Evolutionary conservation across 2,329 filamentous ascomycete genomes (phyloP).

Genomic region (Talaromyces albobiverticillius): DNA sequence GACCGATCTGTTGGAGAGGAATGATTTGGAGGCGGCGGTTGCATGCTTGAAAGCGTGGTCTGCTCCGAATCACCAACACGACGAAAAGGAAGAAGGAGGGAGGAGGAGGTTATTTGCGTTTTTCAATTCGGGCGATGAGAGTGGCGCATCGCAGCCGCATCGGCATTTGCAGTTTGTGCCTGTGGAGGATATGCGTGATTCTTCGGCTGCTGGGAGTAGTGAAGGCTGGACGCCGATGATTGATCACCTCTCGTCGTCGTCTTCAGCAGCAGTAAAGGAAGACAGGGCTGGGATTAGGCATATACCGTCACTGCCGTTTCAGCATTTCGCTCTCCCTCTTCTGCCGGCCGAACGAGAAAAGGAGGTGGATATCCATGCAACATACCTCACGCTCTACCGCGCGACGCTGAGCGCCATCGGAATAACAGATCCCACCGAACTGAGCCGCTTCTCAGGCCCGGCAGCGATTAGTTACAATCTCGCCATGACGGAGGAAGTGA

Average conservation of each 20-base stretch:
- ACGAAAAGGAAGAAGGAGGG: not conserved
- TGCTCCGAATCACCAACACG: no score
- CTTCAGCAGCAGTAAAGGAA: conserved; percentile 15
- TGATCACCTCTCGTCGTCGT: conserved; percentile 29
- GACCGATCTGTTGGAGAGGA: conserved; percentile 41
- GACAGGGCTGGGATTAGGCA: conserved; percentile 22
- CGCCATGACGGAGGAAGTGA: conserved; percentile 52
- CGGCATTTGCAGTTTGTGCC: conserved; percentile 49
- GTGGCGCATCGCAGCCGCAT: conserved; percentile 48
- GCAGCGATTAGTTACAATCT: conserved; percentile 57
- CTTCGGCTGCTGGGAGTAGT: not conserved
- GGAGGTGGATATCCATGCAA: conserved; percentile 27
- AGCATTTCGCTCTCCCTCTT: conserved; percentile 46
- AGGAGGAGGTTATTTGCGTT: conserved; percentile 43
- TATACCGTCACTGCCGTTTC: conserved; percentile 45
- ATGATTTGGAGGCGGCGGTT: conserved; percentile 41
- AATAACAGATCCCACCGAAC: not conserved
- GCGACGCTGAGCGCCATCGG: conserved; percentile 28
- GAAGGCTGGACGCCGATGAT: conserved; percentile 51
- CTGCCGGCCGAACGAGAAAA: conserved; percentile 17
- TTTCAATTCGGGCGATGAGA: conserved; percentile 49
- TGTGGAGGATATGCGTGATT: conserved; percentile 40
- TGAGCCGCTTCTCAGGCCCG: conserved; percentile 27
- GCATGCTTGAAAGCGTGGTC: conserved; percentile 42
- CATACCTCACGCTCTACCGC: conserved; percentile 44